Base-by-base conservation (phyloP, 2,329 filamentous ascomycete species). In the Diplodia corticola region DNA sequence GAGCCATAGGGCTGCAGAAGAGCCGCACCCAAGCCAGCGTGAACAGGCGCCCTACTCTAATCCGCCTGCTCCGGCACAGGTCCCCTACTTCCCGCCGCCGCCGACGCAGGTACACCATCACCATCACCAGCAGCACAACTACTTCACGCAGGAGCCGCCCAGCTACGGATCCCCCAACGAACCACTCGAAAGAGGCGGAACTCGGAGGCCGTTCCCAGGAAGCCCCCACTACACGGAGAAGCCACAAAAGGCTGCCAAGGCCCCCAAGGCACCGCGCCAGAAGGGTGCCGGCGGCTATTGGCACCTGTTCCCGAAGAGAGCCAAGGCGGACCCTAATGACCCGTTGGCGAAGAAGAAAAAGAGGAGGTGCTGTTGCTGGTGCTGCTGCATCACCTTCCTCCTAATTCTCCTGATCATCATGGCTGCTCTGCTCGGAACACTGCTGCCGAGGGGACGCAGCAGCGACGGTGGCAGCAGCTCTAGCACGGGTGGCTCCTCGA, bases 371-470 rank as follows among this genome's bases (percentile, higher is more conserved):
- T 74, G 72, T 5, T 71, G 72, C 64, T 68, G 70, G 40, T 76
- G 76, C 49, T 77, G 76, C 51, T 79, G 76, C 57, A 68, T 78
- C 20, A 55, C 78, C 7, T 68, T 75, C 55, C 68, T 73, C 46
- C 73, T 73, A 57, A 66, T 82, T 28, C 67, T 79, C 46, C 73
- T 79, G 2, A 72, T 81, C 35, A 68, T 78, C 60, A 71, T 75
- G 40, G 73, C 82, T 40, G 75, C 80, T 28, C 73, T 80, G 1
- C 70, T 81, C 17, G 68, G 74, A 12, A 73, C 78, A 4, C 72
- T 78, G 0, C 68, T 77, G 26, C 74, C 73, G 0, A 73, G 70
- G 53, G 76, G 69, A 75, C 81, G 63, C 80, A 77, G 69, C 79
- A 79, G 69, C 74, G 78, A 69, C 28, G 72, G 66, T 20, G 54